Percentiles rank a stretch among this genome's conserved stretches.
Evolutionary conservation across 257 asterid species (phyloP).

Genomic region (Fraxinus excelsior): DNA sequence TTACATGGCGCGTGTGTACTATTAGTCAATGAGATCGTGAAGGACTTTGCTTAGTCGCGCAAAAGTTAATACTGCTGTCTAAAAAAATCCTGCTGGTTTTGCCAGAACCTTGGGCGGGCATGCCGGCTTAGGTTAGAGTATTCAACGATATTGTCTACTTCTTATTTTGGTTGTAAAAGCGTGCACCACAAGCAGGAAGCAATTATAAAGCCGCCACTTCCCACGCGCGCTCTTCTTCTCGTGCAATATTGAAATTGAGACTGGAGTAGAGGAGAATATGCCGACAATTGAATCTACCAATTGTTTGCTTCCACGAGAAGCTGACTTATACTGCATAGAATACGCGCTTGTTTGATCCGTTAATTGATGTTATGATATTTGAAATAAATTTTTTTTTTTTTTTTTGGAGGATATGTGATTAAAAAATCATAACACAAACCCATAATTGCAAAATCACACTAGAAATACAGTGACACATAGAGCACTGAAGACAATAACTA

Average conservation of each 20-base stretch:
- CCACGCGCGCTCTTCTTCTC: neutral
- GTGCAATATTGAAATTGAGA: neutral
- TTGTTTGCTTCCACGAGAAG: neutral
- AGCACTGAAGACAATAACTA: too few relatives aligned
- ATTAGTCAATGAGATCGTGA: neutral
- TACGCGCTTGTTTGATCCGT: too few relatives aligned
- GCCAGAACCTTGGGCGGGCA: conserved; percentile 17
- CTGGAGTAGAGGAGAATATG: neutral
- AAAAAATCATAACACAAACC: too few relatives aligned
- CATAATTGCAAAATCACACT: too few relatives aligned
- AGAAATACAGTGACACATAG: too few relatives aligned
- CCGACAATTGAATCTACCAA: neutral
- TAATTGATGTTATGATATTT: too few relatives aligned
- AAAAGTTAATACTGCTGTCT: neutral
- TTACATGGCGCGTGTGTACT: neutral
- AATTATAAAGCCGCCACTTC: conserved; percentile 15
- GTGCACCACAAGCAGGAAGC: neutral
- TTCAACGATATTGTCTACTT: neutral
- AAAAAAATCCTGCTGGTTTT: conserved; percentile 1
- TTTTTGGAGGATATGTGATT: too few relatives aligned
- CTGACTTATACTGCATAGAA: neutral
- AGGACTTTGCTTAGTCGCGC: neutral
- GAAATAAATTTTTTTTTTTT: too few relatives aligned
- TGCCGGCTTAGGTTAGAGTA: conserved; percentile 13
- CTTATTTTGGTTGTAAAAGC: neutral